phyloP scores from a whole-genome alignment of 225 moss, liverwort and hornwort species.

The Rhytidiadelphus loreus region DNA sequence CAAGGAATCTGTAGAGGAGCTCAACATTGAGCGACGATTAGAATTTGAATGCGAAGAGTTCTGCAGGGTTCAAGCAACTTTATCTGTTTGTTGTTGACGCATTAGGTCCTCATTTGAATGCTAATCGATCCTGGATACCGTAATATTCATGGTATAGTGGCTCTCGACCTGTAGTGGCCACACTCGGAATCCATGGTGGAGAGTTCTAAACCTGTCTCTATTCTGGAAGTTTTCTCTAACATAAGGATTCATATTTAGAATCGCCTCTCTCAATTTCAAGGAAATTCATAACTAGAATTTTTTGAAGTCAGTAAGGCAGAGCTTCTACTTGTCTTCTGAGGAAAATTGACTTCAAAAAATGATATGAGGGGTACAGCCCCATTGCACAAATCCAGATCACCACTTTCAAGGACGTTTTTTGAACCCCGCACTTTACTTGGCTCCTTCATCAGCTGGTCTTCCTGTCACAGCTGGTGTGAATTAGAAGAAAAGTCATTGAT shows the following conservation, averaged over 20 bases:
- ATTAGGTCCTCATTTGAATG: background rate
- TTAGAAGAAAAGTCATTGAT: background rate
- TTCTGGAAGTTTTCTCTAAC: background rate
- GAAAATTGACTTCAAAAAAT: background rate
- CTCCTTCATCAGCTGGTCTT: background rate
- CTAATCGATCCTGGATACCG: background rate
- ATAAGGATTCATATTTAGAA: background rate
- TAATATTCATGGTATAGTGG: background rate
- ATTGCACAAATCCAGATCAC: background rate
- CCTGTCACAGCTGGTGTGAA: background rate
- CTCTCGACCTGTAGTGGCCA: background rate
- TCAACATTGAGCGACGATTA: background rate
- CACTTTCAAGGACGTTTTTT: background rate
- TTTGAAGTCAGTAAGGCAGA: background rate
- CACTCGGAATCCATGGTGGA: background rate
- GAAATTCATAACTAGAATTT: background rate
- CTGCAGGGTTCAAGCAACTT: background rate
- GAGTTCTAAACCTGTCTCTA: background rate
- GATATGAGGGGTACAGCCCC: no score
- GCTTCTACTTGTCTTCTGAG: no score
- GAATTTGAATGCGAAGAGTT: background rate
- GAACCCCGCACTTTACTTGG: background rate
- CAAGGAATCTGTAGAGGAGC: background rate
- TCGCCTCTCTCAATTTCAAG: background rate
- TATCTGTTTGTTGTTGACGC: background rate